These are phyloP conservation scores for Waltiozyma sp. DNA, from an alignment of 1,139 yeast genomes.

Conservation along the genomic window DNA sequence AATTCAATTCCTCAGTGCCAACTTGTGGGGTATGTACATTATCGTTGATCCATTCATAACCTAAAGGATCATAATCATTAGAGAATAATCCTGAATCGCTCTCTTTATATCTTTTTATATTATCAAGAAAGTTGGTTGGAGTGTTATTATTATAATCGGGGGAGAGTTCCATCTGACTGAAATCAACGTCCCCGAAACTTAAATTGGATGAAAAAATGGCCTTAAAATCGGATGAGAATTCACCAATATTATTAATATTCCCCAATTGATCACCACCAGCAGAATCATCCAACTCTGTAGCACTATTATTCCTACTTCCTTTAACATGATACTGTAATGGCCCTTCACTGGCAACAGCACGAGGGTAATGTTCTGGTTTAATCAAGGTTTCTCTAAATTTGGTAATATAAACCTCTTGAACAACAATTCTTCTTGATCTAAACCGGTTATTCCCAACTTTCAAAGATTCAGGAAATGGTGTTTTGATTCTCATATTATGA, in stretches of 20 bases:
- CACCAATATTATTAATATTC: too few relatives aligned
- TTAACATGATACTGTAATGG: not conserved
- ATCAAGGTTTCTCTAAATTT: conserved; percentile 8
- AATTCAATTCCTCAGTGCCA: conserved; percentile 1
- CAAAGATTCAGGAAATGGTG: conserved; percentile 11
- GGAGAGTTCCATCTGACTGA: not conserved
- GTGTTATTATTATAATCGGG: too few relatives aligned
- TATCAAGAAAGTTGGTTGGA: not conserved
- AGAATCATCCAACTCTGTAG: too few relatives aligned
- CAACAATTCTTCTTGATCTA: conserved; percentile 10
- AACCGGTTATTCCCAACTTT: conserved; percentile 8
- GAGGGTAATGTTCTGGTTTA: conserved; percentile 11
- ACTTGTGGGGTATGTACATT: not conserved
- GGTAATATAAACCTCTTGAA: conserved; percentile 9
- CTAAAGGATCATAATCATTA: conserved; percentile 13
- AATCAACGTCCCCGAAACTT: not conserved
- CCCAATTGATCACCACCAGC: too few relatives aligned
- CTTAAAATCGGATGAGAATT: not conserved
- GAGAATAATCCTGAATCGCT: conserved; percentile 7
- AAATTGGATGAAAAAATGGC: not conserved
- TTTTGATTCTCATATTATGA: conserved; percentile 9
- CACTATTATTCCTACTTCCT: not conserved
- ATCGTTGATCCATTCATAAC: conserved; percentile 6
- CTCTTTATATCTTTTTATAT: not conserved
- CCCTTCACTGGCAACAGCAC: not conserved